These are phyloP conservation scores for Solanum chaucha DNA, from an alignment of 257 asterid species.

Conservation along the genomic window DNA sequence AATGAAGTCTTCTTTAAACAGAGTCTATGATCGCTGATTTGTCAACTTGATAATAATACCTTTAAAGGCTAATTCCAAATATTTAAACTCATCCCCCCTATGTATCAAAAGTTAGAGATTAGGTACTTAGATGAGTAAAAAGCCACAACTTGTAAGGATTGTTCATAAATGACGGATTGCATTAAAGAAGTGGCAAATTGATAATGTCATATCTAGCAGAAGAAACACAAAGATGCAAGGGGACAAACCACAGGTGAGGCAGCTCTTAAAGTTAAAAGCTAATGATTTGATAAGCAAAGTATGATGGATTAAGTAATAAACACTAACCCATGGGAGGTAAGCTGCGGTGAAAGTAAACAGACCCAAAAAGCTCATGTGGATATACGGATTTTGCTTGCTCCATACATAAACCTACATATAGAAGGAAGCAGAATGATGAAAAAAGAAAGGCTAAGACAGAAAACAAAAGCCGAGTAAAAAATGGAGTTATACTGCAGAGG, in stretches of 20 bases:
- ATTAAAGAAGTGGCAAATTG: not conserved
- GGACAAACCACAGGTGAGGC: not conserved
- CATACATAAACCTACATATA: conserved; percentile 84
- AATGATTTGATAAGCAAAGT: not conserved
- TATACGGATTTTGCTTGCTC: conserved; percentile 98
- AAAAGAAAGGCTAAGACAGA: not conserved
- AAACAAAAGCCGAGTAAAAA: not conserved
- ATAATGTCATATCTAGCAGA: not conserved
- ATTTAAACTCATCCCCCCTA: not conserved
- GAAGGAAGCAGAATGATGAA: not conserved
- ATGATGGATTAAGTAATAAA: not conserved
- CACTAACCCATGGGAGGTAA: conserved; percentile 96
- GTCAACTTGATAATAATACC: not conserved
- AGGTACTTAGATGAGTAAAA: not conserved
- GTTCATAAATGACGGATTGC: not conserved
- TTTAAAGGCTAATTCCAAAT: not conserved
- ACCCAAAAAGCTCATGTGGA: conserved; percentile 98
- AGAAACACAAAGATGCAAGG: not conserved
- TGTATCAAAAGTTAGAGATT: not conserved
- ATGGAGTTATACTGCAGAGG: conserved; percentile 1
- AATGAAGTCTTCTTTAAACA: not conserved
- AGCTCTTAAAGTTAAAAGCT: not conserved
- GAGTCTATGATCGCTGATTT: not conserved
- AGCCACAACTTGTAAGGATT: not conserved
- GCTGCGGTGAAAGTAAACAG: conserved; percentile 98